Conservation (phyloP, 352 stramenopile genomes). For the Aphanomyces invadans region DNA sequence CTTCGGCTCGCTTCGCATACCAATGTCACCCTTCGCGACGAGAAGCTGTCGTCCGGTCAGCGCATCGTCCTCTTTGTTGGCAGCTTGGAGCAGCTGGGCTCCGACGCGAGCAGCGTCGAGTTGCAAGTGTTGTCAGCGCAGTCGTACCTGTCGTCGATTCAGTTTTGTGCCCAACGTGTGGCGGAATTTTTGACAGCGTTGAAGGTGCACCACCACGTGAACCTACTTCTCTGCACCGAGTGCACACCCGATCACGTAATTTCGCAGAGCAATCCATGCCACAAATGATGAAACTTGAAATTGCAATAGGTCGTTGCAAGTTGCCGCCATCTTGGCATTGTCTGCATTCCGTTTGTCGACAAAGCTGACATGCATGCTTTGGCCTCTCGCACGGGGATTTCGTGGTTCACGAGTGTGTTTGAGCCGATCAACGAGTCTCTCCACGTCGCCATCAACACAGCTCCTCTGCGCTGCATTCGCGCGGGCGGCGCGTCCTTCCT, state of each 20-base stretch:
- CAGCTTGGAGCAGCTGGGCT: conserved; percentile 23
- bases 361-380: conserved; percentile 40
- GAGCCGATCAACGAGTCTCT: conserved; percentile 31
- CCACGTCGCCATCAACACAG: conserved; percentile 37
- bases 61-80: conserved; percentile 19
- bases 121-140: conserved; percentile 26
- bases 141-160: conserved; percentile 31
- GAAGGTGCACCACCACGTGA: conserved; percentile 25
- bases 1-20: not conserved
- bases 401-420: conserved; percentile 43
- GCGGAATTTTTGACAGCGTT: conserved; percentile 30
- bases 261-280: too few species aligned
- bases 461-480: conserved; percentile 30
- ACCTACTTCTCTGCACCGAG: conserved; percentile 44
- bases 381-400: conserved; percentile 33
- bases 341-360: conserved; percentile 55
- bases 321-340: conserved; percentile 41
- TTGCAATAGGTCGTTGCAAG: conserved; percentile 37
- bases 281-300: conserved; percentile 11
- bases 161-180: not conserved
- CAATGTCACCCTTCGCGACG: not conserved
- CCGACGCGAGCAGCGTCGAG: conserved; percentile 38
- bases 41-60: not conserved
- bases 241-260: conserved; percentile 6
- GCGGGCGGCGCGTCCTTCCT: conserved; percentile 31